Conservation (phyloP, 2,329 filamentous ascomycete genomes). For the Diaporthe ampelina region DNA sequence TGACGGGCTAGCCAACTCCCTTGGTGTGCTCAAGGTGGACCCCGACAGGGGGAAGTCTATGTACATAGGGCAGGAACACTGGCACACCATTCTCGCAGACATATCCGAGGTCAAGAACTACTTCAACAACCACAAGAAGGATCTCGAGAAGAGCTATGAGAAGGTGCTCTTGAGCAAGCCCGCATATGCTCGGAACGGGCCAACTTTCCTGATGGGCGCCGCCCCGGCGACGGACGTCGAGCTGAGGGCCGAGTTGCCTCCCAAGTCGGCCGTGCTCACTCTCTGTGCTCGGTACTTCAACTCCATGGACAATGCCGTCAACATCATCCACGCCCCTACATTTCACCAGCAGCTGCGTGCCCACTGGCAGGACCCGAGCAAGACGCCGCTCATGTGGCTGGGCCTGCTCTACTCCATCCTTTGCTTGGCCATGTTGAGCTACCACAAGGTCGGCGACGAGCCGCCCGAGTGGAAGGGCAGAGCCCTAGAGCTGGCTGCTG, state of each 20-base stretch:
- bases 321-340: conserved; percentile 85
- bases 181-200: conserved; percentile 71
- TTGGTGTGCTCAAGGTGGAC: conserved; percentile 88
- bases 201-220: conserved; percentile 84
- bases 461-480: conserved; percentile 82
- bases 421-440: conserved; percentile 83
- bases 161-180: conserved; percentile 80
- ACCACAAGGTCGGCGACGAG: conserved; percentile 84
- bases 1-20: conserved; percentile 76
- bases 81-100: conserved; percentile 83
- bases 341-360: conserved; percentile 80
- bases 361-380: conserved; percentile 80
- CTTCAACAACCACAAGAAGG: conserved; percentile 88
- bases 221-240: conserved; percentile 80
- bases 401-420: conserved; percentile 83
- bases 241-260: conserved; percentile 82
- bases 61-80: conserved; percentile 87
- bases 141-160: conserved; percentile 85
- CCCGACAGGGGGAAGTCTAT: conserved; percentile 81
- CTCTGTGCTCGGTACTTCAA: conserved; percentile 93
- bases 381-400: conserved; percentile 83
- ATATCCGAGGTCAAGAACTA: conserved; percentile 96
- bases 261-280: conserved; percentile 85
- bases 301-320: conserved; percentile 78
- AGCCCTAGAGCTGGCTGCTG: conserved; percentile 69